phyloP scores from a whole-genome alignment of 139 green algal genomes.

The Klebsormidium nitens region DNA sequence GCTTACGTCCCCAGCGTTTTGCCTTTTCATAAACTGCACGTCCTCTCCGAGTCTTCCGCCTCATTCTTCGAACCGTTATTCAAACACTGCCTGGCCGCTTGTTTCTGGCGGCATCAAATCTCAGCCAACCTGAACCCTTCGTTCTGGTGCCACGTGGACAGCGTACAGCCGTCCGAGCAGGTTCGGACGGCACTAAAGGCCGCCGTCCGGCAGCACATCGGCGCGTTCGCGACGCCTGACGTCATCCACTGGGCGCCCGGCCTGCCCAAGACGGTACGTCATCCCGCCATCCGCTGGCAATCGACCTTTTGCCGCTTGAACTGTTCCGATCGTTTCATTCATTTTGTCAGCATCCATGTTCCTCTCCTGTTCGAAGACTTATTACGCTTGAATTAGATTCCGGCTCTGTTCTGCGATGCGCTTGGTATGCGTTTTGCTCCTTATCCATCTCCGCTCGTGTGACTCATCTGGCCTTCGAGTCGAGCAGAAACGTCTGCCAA shows the following conservation, averaged over 20 bases:
- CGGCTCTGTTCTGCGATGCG: not conserved
- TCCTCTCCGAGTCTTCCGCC: too few species aligned
- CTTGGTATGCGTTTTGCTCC: not conserved
- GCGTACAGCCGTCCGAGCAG: slow-evolving; percentile 23
- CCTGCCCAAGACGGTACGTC: slow-evolving; percentile 78
- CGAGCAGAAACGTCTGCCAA: too few species aligned
- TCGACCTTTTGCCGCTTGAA: not conserved
- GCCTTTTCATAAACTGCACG: too few species aligned
- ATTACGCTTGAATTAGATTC: not conserved
- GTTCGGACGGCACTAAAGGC: slow-evolving; percentile 65
- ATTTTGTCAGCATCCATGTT: not conserved
- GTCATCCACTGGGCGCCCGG: slow-evolving; percentile 87
- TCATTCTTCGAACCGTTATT: too few species aligned
- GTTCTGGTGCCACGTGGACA: slow-evolving; percentile 10
- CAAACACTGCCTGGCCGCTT: too few species aligned
- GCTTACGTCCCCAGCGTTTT: too few species aligned
- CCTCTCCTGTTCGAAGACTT: not conserved
- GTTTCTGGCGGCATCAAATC: too few species aligned
- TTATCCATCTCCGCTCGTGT: not conserved
- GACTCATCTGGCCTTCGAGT: not conserved
- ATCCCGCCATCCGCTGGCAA: not conserved
- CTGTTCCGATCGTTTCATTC: not conserved
- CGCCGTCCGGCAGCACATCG: slow-evolving; percentile 57
- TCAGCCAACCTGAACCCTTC: too few species aligned
- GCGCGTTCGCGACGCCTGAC: slow-evolving; percentile 89